A percentile compares a stretch with the other conserved stretches of the same genome.
phyloP scores from a whole-genome alignment of 2,329 filamentous ascomycete species.

The Ophiostoma ips region DNA sequence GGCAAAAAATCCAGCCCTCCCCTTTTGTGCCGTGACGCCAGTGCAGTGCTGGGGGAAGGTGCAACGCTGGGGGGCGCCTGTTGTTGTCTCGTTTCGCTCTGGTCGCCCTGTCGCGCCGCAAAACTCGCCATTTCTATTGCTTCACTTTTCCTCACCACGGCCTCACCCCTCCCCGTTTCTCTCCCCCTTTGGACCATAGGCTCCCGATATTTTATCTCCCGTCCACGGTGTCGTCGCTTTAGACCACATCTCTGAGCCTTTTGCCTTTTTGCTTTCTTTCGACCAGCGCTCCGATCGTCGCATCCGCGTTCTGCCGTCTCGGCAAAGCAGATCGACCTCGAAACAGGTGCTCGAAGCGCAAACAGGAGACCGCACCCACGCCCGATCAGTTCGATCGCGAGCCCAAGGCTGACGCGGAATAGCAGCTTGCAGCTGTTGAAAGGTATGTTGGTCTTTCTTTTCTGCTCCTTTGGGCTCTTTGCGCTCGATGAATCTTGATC shows the following conservation, averaged over 20 bases:
- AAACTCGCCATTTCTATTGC: conserved; percentile 8
- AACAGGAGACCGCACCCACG: background rate
- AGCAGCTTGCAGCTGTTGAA: background rate
- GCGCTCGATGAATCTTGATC: background rate
- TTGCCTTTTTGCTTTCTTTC: background rate
- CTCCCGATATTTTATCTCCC: background rate
- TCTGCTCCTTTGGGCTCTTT: background rate
- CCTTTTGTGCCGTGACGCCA: conserved; percentile 14
- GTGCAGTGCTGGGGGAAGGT: conserved; percentile 3
- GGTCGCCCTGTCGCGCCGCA: conserved; percentile 9
- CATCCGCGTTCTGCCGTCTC: background rate
- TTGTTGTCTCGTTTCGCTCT: conserved; percentile 3
- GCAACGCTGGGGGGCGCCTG: background rate
- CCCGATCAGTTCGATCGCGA: background rate
- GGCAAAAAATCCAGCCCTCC: conserved; percentile 15
- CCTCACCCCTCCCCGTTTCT: background rate
- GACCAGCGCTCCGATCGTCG: background rate
- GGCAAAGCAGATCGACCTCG: background rate
- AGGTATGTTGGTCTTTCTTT: background rate
- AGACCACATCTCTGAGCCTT: background rate
- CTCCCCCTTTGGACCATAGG: background rate
- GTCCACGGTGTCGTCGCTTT: background rate
- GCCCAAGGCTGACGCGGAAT: background rate
- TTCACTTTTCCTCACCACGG: background rate
- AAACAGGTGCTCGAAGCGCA: background rate